Evolutionary conservation across 768 basidiomycete genomes (phyloP).

Genomic region (Thelephora aurantiotincta): DNA sequence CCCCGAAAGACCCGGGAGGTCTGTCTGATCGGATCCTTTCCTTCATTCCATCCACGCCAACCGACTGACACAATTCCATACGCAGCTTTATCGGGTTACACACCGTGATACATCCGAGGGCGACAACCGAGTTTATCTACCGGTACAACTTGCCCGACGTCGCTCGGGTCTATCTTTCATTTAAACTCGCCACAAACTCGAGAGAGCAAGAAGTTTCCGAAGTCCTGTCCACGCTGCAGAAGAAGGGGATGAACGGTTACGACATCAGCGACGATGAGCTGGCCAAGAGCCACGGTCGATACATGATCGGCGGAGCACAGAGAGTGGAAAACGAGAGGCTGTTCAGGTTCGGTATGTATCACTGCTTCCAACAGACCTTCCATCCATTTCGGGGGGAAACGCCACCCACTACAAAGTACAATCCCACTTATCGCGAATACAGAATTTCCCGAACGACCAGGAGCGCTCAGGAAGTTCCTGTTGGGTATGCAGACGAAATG

Average conservation of each 20-base stretch:
- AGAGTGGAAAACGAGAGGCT: constrained; percentile 73
- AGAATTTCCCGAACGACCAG: constrained; percentile 96
- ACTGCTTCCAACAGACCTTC: neutral
- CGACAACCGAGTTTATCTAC: constrained; percentile 93
- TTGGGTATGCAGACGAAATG: constrained; percentile 69
- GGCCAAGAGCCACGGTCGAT: constrained; percentile 87
- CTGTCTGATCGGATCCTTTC: neutral
- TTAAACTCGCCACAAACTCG: constrained; percentile 53
- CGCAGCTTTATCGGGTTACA: constrained; percentile 79
- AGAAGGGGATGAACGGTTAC: constrained; percentile 61
- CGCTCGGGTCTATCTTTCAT: constrained; percentile 86
- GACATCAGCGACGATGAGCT: constrained; percentile 94
- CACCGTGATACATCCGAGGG: constrained; percentile 76
- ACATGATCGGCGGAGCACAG: constrained; percentile 84
- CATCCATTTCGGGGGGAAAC: neutral
- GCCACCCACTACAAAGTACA: no score
- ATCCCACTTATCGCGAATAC: no score
- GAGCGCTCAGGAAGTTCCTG: constrained; percentile 83
- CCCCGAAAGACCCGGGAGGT: constrained; percentile 88
- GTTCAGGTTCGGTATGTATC: constrained; percentile 76
- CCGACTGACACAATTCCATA: constrained; percentile 1
- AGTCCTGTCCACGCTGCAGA: constrained; percentile 49
- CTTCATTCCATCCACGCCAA: neutral
- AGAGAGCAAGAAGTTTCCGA: constrained; percentile 48
- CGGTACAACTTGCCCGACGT: constrained; percentile 61